Percentiles rank a stretch among this genome's conserved stretches.
phyloP scores from a whole-genome alignment of 2,329 filamentous ascomycete genomes.

The Calonectria henricotiae region DNA sequence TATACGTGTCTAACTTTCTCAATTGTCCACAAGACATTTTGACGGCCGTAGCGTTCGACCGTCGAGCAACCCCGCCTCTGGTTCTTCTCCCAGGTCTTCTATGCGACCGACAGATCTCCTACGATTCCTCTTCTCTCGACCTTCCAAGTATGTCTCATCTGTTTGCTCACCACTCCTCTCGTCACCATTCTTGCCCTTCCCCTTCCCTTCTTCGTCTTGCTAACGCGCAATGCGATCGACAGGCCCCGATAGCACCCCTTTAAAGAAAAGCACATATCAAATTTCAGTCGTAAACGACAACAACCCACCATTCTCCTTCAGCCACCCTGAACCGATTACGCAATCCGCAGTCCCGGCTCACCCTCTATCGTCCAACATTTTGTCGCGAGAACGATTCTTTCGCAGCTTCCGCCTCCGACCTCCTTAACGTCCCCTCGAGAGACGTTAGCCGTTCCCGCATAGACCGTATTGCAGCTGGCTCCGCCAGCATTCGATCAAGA shows the following conservation, averaged over 20 bases:
- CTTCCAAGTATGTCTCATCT: constrained; percentile 82
- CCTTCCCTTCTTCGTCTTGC: background rate
- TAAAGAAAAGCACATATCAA: constrained; percentile 61
- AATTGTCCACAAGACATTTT: constrained; percentile 47
- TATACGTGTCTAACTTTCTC: constrained; percentile 48
- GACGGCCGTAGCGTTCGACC: constrained; percentile 51
- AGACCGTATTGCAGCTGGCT: constrained; percentile 82
- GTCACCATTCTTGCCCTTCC: background rate
- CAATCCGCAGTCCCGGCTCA: constrained; percentile 34
- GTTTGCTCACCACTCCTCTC: background rate
- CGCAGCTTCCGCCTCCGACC: constrained; percentile 88
- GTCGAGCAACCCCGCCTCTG: constrained; percentile 44
- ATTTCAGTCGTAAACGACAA: constrained; percentile 35
- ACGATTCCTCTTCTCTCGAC: constrained; percentile 90
- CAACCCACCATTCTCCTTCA: constrained; percentile 30
- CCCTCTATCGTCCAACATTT: constrained; percentile 83
- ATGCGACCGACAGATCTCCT: constrained; percentile 95
- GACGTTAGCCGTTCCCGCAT: constrained; percentile 69
- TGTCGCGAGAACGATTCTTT: constrained; percentile 85
- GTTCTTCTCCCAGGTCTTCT: constrained; percentile 68
- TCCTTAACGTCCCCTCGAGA: constrained; percentile 87
- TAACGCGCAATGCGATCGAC: constrained; percentile 32
- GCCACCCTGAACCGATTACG: constrained; percentile 53
- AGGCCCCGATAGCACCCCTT: constrained; percentile 76
- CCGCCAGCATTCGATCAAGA: constrained; percentile 81